Evolutionary conservation across 805 yeast genomes (phyloP).

Genomic region (Cyberlindnera euphorbiiphila): DNA sequence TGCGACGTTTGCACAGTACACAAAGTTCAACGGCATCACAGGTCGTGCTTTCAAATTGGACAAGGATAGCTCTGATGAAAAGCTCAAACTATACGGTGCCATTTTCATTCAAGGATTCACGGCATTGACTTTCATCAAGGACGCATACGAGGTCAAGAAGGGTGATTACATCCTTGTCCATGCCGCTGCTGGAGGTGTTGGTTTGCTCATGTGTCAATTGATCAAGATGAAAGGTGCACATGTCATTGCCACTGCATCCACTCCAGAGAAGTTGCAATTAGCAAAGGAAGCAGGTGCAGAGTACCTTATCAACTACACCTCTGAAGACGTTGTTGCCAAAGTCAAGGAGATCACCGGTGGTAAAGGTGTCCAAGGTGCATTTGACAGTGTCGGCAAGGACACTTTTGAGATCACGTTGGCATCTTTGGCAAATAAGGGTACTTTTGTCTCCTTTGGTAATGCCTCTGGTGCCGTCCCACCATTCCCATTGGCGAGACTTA

Average conservation of each 20-base stretch:
- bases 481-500: conserved; percentile 43
- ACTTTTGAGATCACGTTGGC: conserved; percentile 64
- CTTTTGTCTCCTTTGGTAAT: conserved; percentile 76
- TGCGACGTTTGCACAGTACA: conserved; percentile 70
- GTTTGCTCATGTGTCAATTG: conserved; percentile 66
- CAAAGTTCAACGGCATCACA: conserved; percentile 39
- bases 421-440: conserved; percentile 64
- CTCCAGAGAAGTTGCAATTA: conserved; percentile 61
- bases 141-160: conserved; percentile 60
- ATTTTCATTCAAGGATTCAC: conserved; percentile 71
- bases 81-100: conserved; percentile 55
- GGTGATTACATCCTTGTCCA: conserved; percentile 75
- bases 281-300: conserved; percentile 80
- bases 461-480: conserved; percentile 84
- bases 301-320: conserved; percentile 49
- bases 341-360: conserved; percentile 61
- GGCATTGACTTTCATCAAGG: conserved; percentile 64
- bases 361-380: conserved; percentile 63
- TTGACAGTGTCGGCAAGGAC: conserved; percentile 76
- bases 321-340: conserved; percentile 51
- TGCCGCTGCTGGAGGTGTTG: conserved; percentile 97
- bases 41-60: conserved; percentile 46
- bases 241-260: conserved; percentile 82
- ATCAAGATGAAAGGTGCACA: conserved; percentile 58
- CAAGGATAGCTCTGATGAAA: conserved; percentile 41